Evolutionary conservation across 148 eudicot species (phyloP).

Genomic region (Polygonum aviculare): DNA sequence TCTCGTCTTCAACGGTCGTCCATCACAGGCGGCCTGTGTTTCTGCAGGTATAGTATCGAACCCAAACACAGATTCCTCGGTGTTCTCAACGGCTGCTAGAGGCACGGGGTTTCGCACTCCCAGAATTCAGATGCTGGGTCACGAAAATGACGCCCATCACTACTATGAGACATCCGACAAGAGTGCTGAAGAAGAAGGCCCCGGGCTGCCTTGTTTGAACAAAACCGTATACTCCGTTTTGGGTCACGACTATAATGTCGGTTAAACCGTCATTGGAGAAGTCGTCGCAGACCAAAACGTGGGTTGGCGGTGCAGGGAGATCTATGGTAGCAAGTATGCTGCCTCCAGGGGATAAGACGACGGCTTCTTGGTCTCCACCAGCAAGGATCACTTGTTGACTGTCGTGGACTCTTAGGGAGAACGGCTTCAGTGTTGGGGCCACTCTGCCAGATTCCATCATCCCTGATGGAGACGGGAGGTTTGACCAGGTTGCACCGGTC

Average conservation of each 20-base stretch:
- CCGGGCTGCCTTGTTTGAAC: slow-evolving; percentile 99
- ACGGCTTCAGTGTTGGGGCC: slow-evolving; percentile 80
- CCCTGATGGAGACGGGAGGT: slow-evolving; percentile 94
- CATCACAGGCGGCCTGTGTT: neutral
- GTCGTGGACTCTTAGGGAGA: slow-evolving; percentile 61
- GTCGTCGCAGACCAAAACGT: slow-evolving; percentile 66
- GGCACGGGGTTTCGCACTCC: slow-evolving; percentile 69
- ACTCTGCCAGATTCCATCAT: slow-evolving; percentile 69
- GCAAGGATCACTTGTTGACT: slow-evolving; percentile 69
- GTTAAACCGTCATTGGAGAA: slow-evolving; percentile 93
- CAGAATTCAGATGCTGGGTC: slow-evolving; percentile 75
- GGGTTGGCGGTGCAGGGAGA: slow-evolving; percentile 89
- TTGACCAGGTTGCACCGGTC: slow-evolving; percentile 95
- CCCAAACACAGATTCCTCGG: neutral
- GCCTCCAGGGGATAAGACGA: slow-evolving; percentile 74
- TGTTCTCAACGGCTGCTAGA: slow-evolving; percentile 33
- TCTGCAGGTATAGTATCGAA: neutral
- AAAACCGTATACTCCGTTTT: slow-evolving; percentile 82
- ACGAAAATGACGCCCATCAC: slow-evolving; percentile 95
- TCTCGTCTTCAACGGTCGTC: neutral
- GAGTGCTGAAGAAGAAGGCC: slow-evolving; percentile 91
- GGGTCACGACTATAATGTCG: slow-evolving; percentile 73
- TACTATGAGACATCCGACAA: slow-evolving; percentile 90
- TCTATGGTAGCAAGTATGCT: slow-evolving; percentile 53
- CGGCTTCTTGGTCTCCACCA: slow-evolving; percentile 89